Base-by-base conservation (phyloP, 2,329 filamentous ascomycete species). In the Coleophoma crateriformis region DNA sequence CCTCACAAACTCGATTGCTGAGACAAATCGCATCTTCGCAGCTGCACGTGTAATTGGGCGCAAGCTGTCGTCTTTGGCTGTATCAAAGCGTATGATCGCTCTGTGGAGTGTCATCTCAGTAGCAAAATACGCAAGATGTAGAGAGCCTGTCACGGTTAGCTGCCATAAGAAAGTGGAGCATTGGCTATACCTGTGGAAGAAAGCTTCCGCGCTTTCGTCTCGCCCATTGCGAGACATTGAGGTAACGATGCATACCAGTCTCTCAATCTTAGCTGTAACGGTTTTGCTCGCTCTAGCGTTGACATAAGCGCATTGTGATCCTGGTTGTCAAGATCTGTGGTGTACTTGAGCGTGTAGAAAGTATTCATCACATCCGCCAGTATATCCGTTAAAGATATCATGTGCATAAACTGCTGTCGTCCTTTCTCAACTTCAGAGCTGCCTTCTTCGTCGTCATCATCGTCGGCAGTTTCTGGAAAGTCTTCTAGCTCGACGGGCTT, bases 101-200 rank as follows among this genome's bases (percentile, higher is more conserved):
- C 76, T 71, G 56, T 77, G 74, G 1, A 79, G 66, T 35, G 74
- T 71, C 45, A 78, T 73, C 52, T 77, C 75, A 0, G 74, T 70
- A 0, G 73, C 71, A 47, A 74, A 74, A 54, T 78, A 77, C 1
- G 76, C 72, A 1, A 79, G 66, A 48, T 78, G 74, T 5, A 79
- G 63, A 22, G 70, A 75, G 2, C 74, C 68, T 64, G 33, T 13
- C 6, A 12, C 27, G 13, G 6, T 20, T 20, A 34, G 15, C 13
- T 33, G 7, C 5, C 13, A n/a, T 43, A n/a, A 47, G 15, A 47
- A 37, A 7, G 33, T 20, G 34, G 37, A 20, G 12, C 11, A 17
- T 4, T 27, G 13, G 7, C 7, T 39, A 46, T 42, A 61, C 59
- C 59, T 35, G 54, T 68, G 51, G 66, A 67, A 34, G 67, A 72